A percentile compares a stretch with the other conserved stretches of the same genome.
phyloP scores from a whole-genome alignment of 148 eudicot species.

The Rhododendron griersonianum region DNA sequence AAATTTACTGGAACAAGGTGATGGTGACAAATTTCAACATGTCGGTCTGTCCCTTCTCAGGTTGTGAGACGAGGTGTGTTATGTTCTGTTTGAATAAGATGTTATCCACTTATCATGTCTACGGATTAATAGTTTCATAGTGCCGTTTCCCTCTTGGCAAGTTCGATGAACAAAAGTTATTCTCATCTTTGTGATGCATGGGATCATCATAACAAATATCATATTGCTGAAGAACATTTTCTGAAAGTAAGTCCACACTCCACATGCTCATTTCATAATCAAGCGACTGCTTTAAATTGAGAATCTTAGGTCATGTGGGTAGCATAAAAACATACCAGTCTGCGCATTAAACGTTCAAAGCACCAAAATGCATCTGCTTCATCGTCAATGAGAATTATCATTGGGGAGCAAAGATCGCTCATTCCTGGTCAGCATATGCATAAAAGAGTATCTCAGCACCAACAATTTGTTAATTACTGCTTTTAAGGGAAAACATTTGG shows the following conservation, averaged over 20 bases:
- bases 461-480: neutral
- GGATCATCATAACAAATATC: neutral
- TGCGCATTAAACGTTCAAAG: conserved; percentile 95
- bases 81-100: too few relatives aligned
- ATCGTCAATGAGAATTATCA: conserved; percentile 81
- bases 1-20: neutral
- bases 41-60: neutral
- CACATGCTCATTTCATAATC: neutral
- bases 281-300: neutral
- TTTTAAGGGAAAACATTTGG: neutral
- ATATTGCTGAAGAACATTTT: neutral
- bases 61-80: neutral
- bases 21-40: neutral
- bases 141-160: neutral
- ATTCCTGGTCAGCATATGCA: conserved; percentile 53
- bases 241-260: conserved; percentile 1
- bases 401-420: conserved; percentile 99
- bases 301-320: neutral
- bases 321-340: conserved; percentile 51
- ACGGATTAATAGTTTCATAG: neutral
- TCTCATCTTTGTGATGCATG: conserved; percentile 4
- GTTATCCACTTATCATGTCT: too few relatives aligned
- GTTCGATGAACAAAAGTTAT: neutral
- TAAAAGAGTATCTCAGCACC: conserved; percentile 14
- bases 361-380: conserved; percentile 99